Evolutionary conservation across 805 yeast genomes (phyloP).

Genomic region (Diddensiella transvaalensis): DNA sequence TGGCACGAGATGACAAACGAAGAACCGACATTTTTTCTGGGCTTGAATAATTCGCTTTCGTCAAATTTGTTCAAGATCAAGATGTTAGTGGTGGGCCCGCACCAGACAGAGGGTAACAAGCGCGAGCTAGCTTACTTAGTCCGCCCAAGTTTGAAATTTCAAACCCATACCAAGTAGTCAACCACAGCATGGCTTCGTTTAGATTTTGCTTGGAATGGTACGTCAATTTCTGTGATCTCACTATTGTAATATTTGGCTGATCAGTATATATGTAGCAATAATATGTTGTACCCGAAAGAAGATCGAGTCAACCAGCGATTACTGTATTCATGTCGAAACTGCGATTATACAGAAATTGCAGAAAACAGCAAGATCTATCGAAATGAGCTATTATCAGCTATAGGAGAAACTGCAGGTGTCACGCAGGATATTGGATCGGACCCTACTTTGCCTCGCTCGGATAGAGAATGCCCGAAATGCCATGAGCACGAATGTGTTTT

Average conservation of each 20-base stretch:
- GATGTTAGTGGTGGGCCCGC: too few relatives aligned
- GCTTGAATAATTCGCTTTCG: background rate
- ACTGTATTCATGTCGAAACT: conserved; percentile 89
- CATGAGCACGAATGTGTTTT: conserved; percentile 87
- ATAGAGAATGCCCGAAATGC: conserved; percentile 90
- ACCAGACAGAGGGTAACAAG: too few relatives aligned
- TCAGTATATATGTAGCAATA: conserved; percentile 54
- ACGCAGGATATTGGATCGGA: conserved; percentile 94
- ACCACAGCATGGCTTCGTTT: conserved; percentile 86
- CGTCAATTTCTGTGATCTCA: too few relatives aligned
- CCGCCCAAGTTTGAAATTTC: too few relatives aligned
- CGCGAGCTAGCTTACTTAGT: too few relatives aligned
- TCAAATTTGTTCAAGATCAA: background rate
- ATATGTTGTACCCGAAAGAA: conserved; percentile 96
- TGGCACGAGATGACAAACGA: conserved; percentile 4
- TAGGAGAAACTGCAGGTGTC: conserved; percentile 94
- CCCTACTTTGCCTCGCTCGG: conserved; percentile 96
- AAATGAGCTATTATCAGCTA: conserved; percentile 86
- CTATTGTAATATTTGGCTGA: background rate
- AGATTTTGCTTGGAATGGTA: conserved; percentile 88
- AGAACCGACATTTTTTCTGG: conserved; percentile 6
- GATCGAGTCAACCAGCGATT: conserved; percentile 74
- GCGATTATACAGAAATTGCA: conserved; percentile 90
- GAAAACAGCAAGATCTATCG: conserved; percentile 80
- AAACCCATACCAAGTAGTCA: too few relatives aligned